Percentiles rank a stretch among this genome's conserved stretches.
Conservation (phyloP, 176 grass and related monocot genomes). For the Phoenix dactylifera region DNA sequence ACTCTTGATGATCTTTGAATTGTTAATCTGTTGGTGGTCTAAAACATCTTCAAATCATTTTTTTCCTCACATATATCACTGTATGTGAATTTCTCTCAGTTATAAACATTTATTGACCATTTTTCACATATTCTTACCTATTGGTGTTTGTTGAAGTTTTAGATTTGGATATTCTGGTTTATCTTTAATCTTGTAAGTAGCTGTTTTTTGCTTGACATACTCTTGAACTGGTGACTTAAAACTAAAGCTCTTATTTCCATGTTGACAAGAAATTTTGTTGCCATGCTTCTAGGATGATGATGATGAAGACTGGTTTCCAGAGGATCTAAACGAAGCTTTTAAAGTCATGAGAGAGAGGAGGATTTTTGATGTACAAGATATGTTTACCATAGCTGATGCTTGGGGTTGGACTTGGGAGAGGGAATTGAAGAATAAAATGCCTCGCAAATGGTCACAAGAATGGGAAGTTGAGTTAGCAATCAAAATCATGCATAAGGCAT, state of each 20-base stretch:
- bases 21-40: no score
- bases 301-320: constrained; percentile 88
- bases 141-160: no score
- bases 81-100: no score
- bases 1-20: no score
- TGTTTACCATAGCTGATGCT: constrained; percentile 90
- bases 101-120: no score
- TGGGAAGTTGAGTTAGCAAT: constrained; percentile 96
- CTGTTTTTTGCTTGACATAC: no score
- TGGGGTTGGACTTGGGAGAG: constrained; percentile 99
- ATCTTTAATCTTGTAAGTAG: no score
- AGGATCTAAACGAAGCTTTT: constrained; percentile 84
- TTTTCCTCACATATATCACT: no score
- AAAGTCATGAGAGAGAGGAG: constrained; percentile 73
- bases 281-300: constrained; percentile 44
- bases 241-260: background rate
- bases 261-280: background rate
- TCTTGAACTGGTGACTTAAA: background rate
- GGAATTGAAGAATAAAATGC: constrained; percentile 78
- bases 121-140: no score
- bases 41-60: no score
- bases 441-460: constrained; percentile 89
- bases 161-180: no score
- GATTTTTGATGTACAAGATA: constrained; percentile 67
- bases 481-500: constrained; percentile 85